phyloP scores from a whole-genome alignment of 2,329 filamentous ascomycete species.

The Ceratocystis harringtonii region DNA sequence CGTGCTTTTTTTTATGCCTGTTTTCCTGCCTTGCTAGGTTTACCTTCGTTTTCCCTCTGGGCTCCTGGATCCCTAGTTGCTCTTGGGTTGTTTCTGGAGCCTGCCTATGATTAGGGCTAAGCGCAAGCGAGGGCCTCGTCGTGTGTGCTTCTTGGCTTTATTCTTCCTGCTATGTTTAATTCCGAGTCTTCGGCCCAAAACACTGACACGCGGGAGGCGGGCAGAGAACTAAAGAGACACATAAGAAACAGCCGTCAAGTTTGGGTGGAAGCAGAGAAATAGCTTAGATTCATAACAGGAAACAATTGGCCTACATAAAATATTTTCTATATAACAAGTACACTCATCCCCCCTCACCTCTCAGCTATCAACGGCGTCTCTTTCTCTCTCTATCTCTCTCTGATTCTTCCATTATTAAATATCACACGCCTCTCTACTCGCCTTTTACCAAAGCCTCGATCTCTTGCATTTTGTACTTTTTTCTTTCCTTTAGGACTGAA shows the following conservation, averaged over 20 bases:
- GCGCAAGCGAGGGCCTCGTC: slow-evolving; percentile 1
- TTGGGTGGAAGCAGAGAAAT: background rate
- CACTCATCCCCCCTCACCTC: background rate
- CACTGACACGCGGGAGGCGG: background rate
- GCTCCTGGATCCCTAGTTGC: too few relatives aligned
- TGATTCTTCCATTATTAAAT: background rate
- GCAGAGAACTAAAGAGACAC: background rate
- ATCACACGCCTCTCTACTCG: background rate
- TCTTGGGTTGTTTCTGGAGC: background rate
- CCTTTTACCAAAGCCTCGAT: background rate
- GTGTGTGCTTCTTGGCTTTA: background rate
- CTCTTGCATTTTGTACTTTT: background rate
- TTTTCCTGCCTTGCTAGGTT: slow-evolving; percentile 3
- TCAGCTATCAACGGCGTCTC: background rate
- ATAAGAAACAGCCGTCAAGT: background rate
- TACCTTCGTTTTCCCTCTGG: background rate
- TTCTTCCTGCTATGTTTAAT: background rate
- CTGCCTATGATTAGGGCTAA: background rate
- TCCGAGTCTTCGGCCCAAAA: background rate
- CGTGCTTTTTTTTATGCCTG: background rate
- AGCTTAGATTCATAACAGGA: background rate
- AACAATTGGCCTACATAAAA: background rate
- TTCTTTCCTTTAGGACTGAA: background rate
- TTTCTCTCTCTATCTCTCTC: background rate
- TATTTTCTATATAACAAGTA: background rate